phyloP scores from a whole-genome alignment of 139 green algal species.

The Coelastrella sp. region DNA sequence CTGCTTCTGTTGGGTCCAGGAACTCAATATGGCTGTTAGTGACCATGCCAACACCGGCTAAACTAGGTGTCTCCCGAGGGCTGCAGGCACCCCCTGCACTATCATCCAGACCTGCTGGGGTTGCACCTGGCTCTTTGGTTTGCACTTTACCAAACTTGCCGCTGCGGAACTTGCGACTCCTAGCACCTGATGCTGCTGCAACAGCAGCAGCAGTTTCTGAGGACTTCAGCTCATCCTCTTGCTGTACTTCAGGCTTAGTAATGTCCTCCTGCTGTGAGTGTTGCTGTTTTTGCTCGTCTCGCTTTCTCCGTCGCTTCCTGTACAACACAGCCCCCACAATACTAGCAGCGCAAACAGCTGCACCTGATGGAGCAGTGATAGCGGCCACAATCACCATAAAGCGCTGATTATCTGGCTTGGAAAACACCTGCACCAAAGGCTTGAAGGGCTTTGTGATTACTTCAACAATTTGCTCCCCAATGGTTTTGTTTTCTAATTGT shows the following conservation, averaged over 20 bases:
- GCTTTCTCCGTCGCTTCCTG: background rate
- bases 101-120: background rate
- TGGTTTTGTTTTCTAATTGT: background rate
- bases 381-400: background rate
- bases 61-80: background rate
- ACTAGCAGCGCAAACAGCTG: too few species aligned
- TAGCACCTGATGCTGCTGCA: background rate
- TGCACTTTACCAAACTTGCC: background rate
- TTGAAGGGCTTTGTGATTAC: background rate
- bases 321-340: too few species aligned
- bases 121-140: background rate
- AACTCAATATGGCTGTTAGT: background rate
- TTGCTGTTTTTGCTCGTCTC: background rate
- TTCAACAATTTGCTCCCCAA: background rate
- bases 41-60: too few species aligned
- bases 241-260: background rate
- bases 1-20: background rate
- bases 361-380: too few species aligned
- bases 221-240: background rate
- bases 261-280: background rate
- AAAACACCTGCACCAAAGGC: background rate
- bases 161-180: background rate
- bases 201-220: background rate
- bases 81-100: background rate
- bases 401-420: too few species aligned